Percentiles rank a stretch among this genome's conserved stretches.
Conservation (phyloP, 1,284 basidiomycete genomes). For the Ustilago nuda region DNA sequence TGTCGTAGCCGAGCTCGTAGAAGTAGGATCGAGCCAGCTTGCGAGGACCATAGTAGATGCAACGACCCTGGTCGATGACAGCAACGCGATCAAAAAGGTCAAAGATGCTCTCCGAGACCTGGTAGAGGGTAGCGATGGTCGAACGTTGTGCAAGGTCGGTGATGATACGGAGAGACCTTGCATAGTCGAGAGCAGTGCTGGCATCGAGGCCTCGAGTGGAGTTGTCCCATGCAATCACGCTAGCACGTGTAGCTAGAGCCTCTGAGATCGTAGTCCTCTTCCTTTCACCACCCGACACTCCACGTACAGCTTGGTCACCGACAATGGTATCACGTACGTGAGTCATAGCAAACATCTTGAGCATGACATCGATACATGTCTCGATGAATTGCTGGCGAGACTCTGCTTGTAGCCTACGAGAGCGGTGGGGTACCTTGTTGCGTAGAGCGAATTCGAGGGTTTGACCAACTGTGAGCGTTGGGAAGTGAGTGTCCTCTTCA, state of each 20-base stretch:
- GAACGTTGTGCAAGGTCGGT: constrained; percentile 61
- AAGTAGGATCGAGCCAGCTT: constrained; percentile 58
- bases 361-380: constrained; percentile 49
- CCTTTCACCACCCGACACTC: constrained; percentile 61
- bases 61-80: constrained; percentile 59
- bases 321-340: constrained; percentile 63
- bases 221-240: constrained; percentile 59
- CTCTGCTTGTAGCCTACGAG: constrained; percentile 41
- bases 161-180: constrained; percentile 54
- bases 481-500: constrained; percentile 61
- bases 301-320: constrained; percentile 57
- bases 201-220: constrained; percentile 61
- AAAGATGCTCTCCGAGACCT: constrained; percentile 59
- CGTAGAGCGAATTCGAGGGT: constrained; percentile 57
- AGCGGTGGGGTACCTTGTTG: constrained; percentile 54
- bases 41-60: constrained; percentile 70
- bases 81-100: constrained; percentile 57
- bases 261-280: constrained; percentile 63
- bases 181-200: constrained; percentile 61
- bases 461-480: constrained; percentile 60
- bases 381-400: constrained; percentile 54
- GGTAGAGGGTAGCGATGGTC: constrained; percentile 62
- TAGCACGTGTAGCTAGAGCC: constrained; percentile 48
- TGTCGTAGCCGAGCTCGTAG: constrained; percentile 58
- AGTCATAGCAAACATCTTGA: constrained; percentile 65